Conservation (phyloP, 306 rosid genomes). For the Myrica gale region DNA sequence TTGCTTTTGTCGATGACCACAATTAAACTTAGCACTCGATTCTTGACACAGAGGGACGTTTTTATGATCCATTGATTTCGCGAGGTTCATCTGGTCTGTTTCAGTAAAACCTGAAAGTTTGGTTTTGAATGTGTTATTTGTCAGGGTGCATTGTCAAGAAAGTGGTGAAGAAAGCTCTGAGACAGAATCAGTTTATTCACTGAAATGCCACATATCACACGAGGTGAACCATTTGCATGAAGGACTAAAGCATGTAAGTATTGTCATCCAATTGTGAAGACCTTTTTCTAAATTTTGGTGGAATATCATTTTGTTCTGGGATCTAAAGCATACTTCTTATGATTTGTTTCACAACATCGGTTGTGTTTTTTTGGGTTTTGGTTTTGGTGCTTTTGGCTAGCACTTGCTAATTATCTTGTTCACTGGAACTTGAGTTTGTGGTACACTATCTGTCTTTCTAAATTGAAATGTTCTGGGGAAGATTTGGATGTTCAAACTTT, state of each 20-base stretch:
- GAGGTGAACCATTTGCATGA: slow-evolving; percentile 98
- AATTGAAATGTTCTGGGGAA: not conserved
- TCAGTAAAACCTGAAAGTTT: slow-evolving; percentile 13
- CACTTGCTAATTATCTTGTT: not conserved
- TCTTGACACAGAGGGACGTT: not conserved
- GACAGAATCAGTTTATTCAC: slow-evolving; percentile 90
- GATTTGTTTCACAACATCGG: too few relatives aligned
- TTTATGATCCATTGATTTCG: not conserved
- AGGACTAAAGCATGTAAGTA: slow-evolving; percentile 94
- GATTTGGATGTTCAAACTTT: not conserved
- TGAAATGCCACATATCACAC: slow-evolving; percentile 97
- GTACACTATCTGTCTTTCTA: not conserved
- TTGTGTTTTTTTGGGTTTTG: not conserved
- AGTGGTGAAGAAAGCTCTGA: slow-evolving; percentile 98
- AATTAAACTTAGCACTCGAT: too few relatives aligned
- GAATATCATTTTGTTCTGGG: not conserved
- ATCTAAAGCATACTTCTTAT: not conserved
- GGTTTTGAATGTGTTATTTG: slow-evolving; percentile 21
- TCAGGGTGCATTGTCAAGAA: slow-evolving; percentile 88
- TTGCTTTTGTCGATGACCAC: too few relatives aligned
- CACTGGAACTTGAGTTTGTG: not conserved
- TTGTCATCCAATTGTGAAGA: slow-evolving; percentile 10
- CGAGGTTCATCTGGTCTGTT: slow-evolving; percentile 16
- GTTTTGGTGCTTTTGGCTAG: not conserved
- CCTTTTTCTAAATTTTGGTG: not conserved